Evolutionary conservation across 2,329 filamentous ascomycete genomes (phyloP).

Genomic region (Fusarium scirpi): DNA sequence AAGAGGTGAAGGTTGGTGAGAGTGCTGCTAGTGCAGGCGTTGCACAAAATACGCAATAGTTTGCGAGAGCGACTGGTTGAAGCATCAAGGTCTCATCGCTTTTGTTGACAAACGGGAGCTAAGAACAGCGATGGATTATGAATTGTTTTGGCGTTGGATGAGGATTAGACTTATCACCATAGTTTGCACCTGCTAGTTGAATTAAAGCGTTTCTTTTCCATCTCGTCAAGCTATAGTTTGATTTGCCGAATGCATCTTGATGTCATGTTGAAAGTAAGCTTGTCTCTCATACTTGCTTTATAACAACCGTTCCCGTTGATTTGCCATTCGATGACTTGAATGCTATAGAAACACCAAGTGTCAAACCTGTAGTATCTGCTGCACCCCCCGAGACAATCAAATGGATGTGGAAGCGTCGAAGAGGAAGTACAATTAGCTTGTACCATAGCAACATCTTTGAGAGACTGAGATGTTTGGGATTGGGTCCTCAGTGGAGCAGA

Average conservation of each 20-base stretch:
- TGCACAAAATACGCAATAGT: conserved; percentile 28
- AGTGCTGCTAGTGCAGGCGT: conserved; percentile 65
- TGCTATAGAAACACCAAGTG: neutral
- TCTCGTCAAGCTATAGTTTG: neutral
- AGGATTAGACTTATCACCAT: conserved; percentile 31
- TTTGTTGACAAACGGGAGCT: neutral
- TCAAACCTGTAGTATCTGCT: neutral
- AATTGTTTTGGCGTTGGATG: conserved; percentile 44
- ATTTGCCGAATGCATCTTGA: accelerated
- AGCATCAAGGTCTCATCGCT: neutral
- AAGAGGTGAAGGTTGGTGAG: conserved; percentile 71
- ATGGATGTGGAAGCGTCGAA: accelerated
- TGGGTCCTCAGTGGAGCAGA: neutral
- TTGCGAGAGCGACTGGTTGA: neutral
- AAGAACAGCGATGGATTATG: conserved; percentile 35
- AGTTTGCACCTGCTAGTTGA: conserved; percentile 9
- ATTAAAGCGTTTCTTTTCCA: conserved; percentile 1
- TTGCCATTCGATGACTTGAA: neutral
- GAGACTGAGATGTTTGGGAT: neutral
- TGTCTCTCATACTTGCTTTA: neutral
- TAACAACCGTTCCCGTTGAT: accelerated
- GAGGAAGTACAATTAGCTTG: accelerated
- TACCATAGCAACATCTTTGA: neutral
- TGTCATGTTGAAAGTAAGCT: accelerated
- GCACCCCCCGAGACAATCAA: neutral